Evolutionary conservation across 192 early-diverging fungal genomes (phyloP).

Genomic region (Cladochytrium replicatum): DNA sequence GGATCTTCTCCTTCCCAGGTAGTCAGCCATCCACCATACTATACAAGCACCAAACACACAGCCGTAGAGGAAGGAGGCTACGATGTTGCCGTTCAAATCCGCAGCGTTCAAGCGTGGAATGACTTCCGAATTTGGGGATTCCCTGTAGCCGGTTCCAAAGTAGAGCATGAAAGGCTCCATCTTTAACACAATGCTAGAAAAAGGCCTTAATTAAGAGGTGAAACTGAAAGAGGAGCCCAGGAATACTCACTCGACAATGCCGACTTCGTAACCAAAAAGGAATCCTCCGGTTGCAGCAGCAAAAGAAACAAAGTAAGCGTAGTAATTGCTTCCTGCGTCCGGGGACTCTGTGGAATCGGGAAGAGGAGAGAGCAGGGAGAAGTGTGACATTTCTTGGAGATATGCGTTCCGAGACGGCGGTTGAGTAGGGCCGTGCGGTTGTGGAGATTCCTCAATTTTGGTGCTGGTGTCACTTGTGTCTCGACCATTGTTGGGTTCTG

Average conservation of each 20-base stretch:
- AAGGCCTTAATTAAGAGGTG: too few relatives aligned
- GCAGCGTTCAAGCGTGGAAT: background rate
- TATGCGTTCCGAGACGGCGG: too few relatives aligned
- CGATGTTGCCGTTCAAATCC: conserved; percentile 1
- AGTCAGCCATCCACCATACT: conserved; percentile 2
- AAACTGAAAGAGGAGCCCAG: background rate
- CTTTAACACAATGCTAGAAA: background rate
- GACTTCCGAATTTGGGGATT: background rate
- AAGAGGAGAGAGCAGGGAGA: too few relatives aligned
- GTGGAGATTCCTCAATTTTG: too few relatives aligned
- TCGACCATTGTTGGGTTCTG: too few relatives aligned
- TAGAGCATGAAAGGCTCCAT: background rate
- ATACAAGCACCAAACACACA: background rate
- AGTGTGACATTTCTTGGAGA: too few relatives aligned
- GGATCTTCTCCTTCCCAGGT: background rate
- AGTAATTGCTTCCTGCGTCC: too few relatives aligned
- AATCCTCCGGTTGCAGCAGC: conserved; percentile 10
- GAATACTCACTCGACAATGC: conserved; percentile 5
- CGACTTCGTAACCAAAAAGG: conserved; percentile 8
- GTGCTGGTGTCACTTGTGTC: too few relatives aligned
- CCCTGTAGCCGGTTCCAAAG: background rate
- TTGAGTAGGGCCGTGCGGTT: too few relatives aligned
- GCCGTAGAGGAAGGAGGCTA: conserved; percentile 1
- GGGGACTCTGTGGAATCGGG: too few relatives aligned
- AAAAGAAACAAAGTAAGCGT: conserved; percentile 6